phyloP scores from a whole-genome alignment of 768 basidiomycete species.

The Russula brevipes region DNA sequence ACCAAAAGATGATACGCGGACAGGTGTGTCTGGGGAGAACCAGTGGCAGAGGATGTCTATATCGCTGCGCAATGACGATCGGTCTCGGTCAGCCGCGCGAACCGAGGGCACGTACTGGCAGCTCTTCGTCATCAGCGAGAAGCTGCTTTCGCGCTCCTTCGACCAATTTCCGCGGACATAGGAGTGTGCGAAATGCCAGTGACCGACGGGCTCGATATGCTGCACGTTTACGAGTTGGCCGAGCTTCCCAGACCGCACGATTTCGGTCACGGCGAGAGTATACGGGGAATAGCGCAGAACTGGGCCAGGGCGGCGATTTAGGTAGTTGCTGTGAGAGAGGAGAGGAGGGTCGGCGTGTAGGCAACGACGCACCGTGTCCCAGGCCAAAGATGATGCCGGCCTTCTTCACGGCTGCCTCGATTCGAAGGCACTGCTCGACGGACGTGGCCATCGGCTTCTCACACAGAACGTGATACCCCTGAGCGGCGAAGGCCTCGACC shows the following conservation, averaged over 20 bases:
- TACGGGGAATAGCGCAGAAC: constrained; percentile 89
- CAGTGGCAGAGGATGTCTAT: constrained; percentile 80
- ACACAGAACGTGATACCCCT: constrained; percentile 85
- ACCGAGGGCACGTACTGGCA: constrained; percentile 60
- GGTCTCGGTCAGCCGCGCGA: background rate
- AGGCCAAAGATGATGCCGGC: constrained; percentile 76
- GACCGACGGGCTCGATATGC: constrained; percentile 81
- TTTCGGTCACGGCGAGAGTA: constrained; percentile 58
- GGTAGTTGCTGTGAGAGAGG: background rate
- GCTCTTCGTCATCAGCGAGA: constrained; percentile 83
- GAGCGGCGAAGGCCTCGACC: constrained; percentile 64
- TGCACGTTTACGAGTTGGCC: constrained; percentile 79
- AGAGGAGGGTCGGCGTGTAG: background rate
- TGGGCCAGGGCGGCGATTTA: constrained; percentile 29
- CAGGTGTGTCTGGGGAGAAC: constrained; percentile 59
- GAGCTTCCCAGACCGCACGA: constrained; percentile 63
- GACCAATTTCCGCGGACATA: constrained; percentile 84
- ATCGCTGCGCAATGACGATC: constrained; percentile 46
- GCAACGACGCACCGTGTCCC: constrained; percentile 61
- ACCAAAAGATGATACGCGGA: constrained; percentile 79
- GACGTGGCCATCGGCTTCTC: constrained; percentile 90
- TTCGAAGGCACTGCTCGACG: constrained; percentile 65
- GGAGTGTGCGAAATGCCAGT: constrained; percentile 86
- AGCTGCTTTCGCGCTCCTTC: constrained; percentile 62
- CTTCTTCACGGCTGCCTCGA: constrained; percentile 65